Percentiles rank a stretch among this genome's conserved stretches.
Conservation (phyloP, 164 flowering plant genomes). For the Liriodendron chinense region DNA sequence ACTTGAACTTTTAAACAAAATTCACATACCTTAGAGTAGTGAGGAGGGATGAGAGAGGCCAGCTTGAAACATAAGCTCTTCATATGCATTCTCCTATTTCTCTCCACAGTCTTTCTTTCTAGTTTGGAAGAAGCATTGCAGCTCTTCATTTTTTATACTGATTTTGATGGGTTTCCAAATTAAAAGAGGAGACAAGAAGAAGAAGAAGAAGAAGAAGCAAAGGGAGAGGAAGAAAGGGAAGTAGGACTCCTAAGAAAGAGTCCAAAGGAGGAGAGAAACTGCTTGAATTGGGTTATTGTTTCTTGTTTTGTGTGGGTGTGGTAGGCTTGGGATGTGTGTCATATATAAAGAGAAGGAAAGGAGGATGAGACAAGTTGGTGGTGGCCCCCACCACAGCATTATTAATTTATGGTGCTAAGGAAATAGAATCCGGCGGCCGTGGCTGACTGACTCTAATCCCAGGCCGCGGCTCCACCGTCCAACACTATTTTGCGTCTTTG, state of each 20-base stretch:
- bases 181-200: not conserved
- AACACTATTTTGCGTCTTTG: too few relatives aligned
- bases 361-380: not conserved
- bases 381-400: not conserved
- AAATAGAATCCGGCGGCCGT: not conserved
- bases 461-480: constrained; percentile 11
- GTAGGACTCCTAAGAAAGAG: not conserved
- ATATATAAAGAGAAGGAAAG: not conserved
- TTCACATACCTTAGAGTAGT: constrained; percentile 27
- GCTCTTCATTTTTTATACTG: constrained; percentile 13
- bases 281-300: not conserved
- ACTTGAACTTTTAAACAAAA: not conserved
- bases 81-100: constrained; percentile 47
- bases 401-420: not conserved
- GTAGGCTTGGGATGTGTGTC: not conserved
- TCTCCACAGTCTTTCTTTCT: constrained; percentile 46
- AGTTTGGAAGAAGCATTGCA: constrained; percentile 15
- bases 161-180: not conserved
- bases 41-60: constrained; percentile 35
- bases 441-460: not conserved
- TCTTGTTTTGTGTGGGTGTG: not conserved
- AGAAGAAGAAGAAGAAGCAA: not conserved
- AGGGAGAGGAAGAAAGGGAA: not conserved
- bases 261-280: not conserved
- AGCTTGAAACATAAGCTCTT: constrained; percentile 45